Evolutionary conservation across 768 basidiomycete genomes (phyloP).

Genomic region (Termitomyces heimii): DNA sequence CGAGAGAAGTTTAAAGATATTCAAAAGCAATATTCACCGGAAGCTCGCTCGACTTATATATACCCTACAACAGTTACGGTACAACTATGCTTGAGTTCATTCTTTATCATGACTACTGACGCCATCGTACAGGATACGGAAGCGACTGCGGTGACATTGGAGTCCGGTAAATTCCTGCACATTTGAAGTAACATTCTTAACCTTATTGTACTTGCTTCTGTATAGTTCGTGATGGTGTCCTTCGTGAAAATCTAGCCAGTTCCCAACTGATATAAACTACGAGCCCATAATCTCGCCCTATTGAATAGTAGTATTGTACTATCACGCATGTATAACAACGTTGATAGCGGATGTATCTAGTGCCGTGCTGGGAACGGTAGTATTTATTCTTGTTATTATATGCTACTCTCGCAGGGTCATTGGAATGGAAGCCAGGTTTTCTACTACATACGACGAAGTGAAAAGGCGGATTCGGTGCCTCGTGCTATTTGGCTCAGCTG

Average conservation of each 20-base stretch:
- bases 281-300: background rate
- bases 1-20: conserved; percentile 68
- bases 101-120: background rate
- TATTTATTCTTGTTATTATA: background rate
- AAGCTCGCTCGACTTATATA: conserved; percentile 51
- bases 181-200: background rate
- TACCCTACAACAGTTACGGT: conserved; percentile 70
- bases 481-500: background rate
- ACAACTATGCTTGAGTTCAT: conserved; percentile 21
- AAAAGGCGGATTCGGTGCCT: background rate
- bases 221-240: conserved; percentile 55
- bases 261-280: conserved; percentile 43
- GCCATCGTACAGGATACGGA: conserved; percentile 44
- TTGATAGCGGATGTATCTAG: background rate
- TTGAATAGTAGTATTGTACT: background rate
- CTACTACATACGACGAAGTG: background rate
- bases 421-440: background rate
- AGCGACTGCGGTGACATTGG: conserved; percentile 53
- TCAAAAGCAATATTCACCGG: conserved; percentile 49
- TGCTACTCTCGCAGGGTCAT: background rate
- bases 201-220: background rate
- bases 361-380: background rate
- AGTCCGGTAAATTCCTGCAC: conserved; percentile 33
- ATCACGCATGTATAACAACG: background rate
- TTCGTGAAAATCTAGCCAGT: conserved; percentile 48